These are phyloP conservation scores for Aleurites moluccanus DNA, from an alignment of 441 rosid species.

Conservation along the genomic window DNA sequence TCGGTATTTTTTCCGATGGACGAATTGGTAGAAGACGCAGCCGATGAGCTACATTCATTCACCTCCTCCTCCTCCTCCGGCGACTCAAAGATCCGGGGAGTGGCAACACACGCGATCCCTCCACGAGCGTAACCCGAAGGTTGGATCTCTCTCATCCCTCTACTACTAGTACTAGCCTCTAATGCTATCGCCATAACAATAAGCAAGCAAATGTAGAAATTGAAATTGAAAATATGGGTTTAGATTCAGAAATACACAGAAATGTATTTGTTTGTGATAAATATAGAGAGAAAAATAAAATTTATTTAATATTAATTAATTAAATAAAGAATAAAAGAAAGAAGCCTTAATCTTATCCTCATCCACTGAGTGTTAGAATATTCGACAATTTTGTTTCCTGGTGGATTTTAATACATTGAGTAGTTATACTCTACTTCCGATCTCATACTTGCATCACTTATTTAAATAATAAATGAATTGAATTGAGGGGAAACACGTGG, in stretches of 20 bases:
- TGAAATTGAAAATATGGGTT: not conserved
- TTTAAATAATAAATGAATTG: too few relatives aligned
- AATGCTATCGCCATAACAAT: slow-evolving; percentile 6
- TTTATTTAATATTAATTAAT: not conserved
- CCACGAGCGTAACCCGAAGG: slow-evolving; percentile 9
- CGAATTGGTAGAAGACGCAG: slow-evolving; percentile 38
- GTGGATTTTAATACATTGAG: not conserved
- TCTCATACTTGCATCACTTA: not conserved
- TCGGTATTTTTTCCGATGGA: slow-evolving; percentile 68
- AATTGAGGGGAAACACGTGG: not conserved
- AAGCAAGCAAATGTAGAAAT: too few relatives aligned
- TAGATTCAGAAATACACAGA: not conserved
- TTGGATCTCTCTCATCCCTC: slow-evolving; percentile 4
- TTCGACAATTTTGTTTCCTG: not conserved
- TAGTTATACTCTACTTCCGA: not conserved
- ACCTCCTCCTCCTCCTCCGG: slow-evolving; percentile 20
- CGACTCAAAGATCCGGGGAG: slow-evolving; percentile 14
- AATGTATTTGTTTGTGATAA: not conserved
- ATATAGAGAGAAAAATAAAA: not conserved
- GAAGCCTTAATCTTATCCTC: slow-evolving; percentile 15
- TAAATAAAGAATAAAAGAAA: slow-evolving; percentile 1
- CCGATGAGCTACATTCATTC: slow-evolving; percentile 36
- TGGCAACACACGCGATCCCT: slow-evolving; percentile 4
- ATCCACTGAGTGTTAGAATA: slow-evolving; percentile 9
- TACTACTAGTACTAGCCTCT: not conserved